Evolutionary conservation across 805 yeast species (phyloP), one percentile per base, ranked within the genome.

Genomic region (Cyberlindnera lachancei): DNA sequence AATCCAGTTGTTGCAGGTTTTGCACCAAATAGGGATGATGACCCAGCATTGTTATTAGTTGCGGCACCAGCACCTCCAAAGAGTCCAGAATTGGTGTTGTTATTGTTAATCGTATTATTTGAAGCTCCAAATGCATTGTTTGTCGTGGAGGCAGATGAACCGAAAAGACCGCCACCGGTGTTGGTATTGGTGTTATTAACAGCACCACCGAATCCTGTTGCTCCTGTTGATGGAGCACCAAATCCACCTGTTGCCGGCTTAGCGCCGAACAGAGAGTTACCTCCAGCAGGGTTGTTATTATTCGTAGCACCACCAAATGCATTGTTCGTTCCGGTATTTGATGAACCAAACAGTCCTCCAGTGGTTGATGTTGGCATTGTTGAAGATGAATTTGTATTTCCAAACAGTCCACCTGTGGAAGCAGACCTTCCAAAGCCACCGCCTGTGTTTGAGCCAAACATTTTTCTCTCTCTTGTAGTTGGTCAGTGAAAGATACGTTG

Each of bases 381-480:
- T n/a, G n/a, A n/a, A n/a, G n/a, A n/a, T n/a, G n/a, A n/a, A n/a
- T n/a, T 19, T 8, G 10, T 19, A 19, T 10, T 10, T 8, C 47
- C 48, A 30, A 49, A 53, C 15, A 41, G 29, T 13, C 53, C 51
- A 14, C 51, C 48, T 3, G 45, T 34, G 3, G 50, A 45, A 3
- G 51, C 31, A 1, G 51, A 41, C 36, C 46, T 38, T 5, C 50
- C 50, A 23, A 45, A 40, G 1, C 45, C 45, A 11, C 38, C 31
- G 7, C 44, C 40, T 7, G 41, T 10, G n/a, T 30, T 33, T 5
- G 40, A 18, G 12, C 47, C 46, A 21, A 46, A 44, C 50, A 46
- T 45, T 19, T 15, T 14, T 16, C n/a, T 21, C 13, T 19, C 33
- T 29, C 28, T 33, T 24, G 36, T 19, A n/a, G 25, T 13, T 21